phyloP scores from a whole-genome alignment of 257 asterid species.

The Solanum habrochaites region DNA sequence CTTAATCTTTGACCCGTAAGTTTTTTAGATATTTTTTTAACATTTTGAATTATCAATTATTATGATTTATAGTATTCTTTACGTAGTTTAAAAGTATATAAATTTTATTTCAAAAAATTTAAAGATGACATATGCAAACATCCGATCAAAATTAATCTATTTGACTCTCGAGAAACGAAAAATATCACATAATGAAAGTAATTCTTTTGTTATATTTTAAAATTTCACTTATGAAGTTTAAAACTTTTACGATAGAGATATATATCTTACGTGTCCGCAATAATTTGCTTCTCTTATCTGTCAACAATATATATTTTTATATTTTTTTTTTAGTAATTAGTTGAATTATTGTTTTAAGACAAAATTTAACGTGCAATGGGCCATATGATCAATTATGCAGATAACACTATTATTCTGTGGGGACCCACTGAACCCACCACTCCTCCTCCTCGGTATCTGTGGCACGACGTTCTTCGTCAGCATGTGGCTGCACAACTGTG shows the following conservation, averaged over 20 bases:
- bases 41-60: too few relatives aligned
- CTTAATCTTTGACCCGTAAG: fast-evolving
- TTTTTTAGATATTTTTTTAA: too few relatives aligned
- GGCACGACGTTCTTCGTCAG: constrained; percentile 83
- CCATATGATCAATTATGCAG: constrained; percentile 18
- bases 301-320: not conserved
- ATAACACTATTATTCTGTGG: constrained; percentile 71
- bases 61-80: too few relatives aligned
- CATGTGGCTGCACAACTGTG: constrained; percentile 99
- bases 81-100: too few relatives aligned
- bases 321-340: not conserved
- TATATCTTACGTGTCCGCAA: not conserved
- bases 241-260: not conserved
- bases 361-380: not conserved
- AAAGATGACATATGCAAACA: too few relatives aligned
- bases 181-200: fast-evolving
- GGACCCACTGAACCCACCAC: constrained; percentile 69
- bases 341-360: not conserved
- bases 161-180: too few relatives aligned
- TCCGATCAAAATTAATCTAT: too few relatives aligned
- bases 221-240: too few relatives aligned
- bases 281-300: not conserved
- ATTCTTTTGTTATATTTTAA: too few relatives aligned
- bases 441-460: constrained; percentile 72
- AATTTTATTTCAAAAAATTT: too few relatives aligned